Evolutionary conservation across 495 filamentous ascomycete genomes (phyloP), one percentile per base, ranked within the genome.

Genomic region (Cairneyella variabilis): DNA sequence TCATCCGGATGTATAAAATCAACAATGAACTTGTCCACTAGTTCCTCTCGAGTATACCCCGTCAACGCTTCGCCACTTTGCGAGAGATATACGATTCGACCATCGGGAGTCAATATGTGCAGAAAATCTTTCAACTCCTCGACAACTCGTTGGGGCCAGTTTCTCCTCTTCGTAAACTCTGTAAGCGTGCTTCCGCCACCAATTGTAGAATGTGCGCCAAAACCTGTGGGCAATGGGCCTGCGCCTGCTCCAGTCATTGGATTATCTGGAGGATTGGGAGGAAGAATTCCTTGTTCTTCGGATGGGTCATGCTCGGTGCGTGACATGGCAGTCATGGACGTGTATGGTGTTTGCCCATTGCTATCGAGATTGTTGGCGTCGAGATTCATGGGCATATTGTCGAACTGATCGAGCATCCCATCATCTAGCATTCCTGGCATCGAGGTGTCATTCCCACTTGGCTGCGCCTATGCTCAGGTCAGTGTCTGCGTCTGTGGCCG

Each of bases 1-100:
- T 98, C 93, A 69, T 97, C 92, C 10, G 85, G 79, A 58, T 98
- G 93, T 40, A 97, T 84, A 57, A 88, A 84, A 22, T 95, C 83
- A 9, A 77, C 76, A 16, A 97, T 79, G 52, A 88, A 85, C 57
- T 76, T 80, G 47, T 87, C 85, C 48, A 88, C 72, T 10, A 98
- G 71, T 59, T 91, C 84, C 11, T 81, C 73, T 1, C 78, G 66
- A 6, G 77, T 74, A 64, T 87, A 90, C 27, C 91, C 91, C 6
- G 89, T 95, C 56, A 98, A 75, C n/a, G 70, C 57, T 62, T 84
- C 82, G 56, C 83, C 77, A 16, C 89, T 95, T 2, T 89, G 88
- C 20, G 91, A 95, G 3, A 84, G 83, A 65, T 95, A 95, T 47
- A 83, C 77, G 48, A 98, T 85, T 48, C 84, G 78, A 18, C 92